phyloP scores from a whole-genome alignment of 768 basidiomycete species.

The Zangia roseola region DNA sequence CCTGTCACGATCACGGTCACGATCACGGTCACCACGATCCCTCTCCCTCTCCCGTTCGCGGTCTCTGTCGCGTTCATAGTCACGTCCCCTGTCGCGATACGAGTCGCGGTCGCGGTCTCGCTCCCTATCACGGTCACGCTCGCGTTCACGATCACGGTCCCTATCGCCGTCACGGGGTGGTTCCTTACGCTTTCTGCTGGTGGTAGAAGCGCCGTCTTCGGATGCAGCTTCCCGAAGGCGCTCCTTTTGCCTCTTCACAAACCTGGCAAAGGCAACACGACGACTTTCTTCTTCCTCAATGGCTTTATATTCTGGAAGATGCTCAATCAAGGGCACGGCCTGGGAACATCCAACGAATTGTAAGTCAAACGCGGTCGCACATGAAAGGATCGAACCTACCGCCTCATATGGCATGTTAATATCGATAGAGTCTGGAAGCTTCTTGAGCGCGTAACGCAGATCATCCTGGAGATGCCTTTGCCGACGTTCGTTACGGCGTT shows the following conservation, averaged over 20 bases:
- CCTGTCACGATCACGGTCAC: conserved; percentile 40
- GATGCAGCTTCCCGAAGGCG: conserved; percentile 73
- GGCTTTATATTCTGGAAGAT: conserved; percentile 83
- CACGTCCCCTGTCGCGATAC: conserved; percentile 31
- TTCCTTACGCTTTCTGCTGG: conserved; percentile 79
- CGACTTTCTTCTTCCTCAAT: conserved; percentile 86
- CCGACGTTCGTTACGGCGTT: conserved; percentile 78
- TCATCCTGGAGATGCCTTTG: conserved; percentile 92
- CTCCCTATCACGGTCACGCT: conserved; percentile 33
- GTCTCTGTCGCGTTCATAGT: conserved; percentile 41
- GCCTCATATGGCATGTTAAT: conserved; percentile 75
- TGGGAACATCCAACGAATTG: conserved; percentile 27
- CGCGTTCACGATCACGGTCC: conserved; percentile 44
- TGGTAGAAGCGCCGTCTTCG: conserved; percentile 79
- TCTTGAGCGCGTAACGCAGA: conserved; percentile 91
- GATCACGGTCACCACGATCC: conserved; percentile 42
- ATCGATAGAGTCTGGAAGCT: conserved; percentile 80
- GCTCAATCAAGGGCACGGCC: conserved; percentile 73
- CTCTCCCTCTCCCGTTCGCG: conserved; percentile 42
- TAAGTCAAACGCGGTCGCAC: not conserved
- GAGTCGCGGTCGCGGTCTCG: conserved; percentile 27
- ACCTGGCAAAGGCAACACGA: conserved; percentile 82
- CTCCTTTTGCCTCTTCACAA: conserved; percentile 90
- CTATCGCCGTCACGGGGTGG: conserved; percentile 51
- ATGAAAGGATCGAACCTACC: conserved; percentile 43